A percentile compares a stretch with the other conserved stretches of the same genome.
Evolutionary conservation across 2,329 filamentous ascomycete species (phyloP).

Genomic region (Emericellopsis cladophorae): DNA sequence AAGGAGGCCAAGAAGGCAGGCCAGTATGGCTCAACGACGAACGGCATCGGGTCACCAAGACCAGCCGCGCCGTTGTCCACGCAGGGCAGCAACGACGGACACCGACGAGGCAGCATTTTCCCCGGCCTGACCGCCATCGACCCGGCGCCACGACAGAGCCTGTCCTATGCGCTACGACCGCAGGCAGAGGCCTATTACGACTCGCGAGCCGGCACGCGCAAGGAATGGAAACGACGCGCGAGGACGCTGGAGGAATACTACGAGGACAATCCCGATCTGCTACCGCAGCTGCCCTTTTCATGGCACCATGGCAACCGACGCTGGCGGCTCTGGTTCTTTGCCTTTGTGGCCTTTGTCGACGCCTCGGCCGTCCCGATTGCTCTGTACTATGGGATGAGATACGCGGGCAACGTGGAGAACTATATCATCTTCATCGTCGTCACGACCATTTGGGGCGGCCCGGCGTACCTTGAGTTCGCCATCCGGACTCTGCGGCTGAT

Average conservation of each 20-base stretch:
- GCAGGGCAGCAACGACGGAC: background rate
- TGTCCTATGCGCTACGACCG: constrained; percentile 20
- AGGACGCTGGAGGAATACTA: constrained; percentile 25
- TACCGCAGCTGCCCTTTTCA: constrained; percentile 26
- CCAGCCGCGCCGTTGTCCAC: background rate
- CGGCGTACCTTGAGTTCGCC: constrained; percentile 40
- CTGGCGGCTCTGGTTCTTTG: constrained; percentile 31
- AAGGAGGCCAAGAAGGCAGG: too few species aligned
- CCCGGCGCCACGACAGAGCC: constrained; percentile 13
- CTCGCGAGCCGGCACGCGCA: constrained; percentile 20
- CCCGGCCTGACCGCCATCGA: constrained; percentile 1
- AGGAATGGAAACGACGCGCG: constrained; percentile 20
- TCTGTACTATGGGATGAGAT: constrained; percentile 37
- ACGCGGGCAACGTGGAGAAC: constrained; percentile 21
- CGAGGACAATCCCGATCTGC: constrained; percentile 20
- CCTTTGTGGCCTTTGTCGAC: constrained; percentile 32
- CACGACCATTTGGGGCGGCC: constrained; percentile 40
- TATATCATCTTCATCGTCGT: constrained; percentile 37
- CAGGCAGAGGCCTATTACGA: constrained; percentile 25
- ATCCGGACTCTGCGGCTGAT: constrained; percentile 34
- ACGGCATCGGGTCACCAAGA: background rate
- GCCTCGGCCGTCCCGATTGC: constrained; percentile 32
- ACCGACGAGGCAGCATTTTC: constrained; percentile 6
- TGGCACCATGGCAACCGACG: constrained; percentile 26
- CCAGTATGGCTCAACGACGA: background rate